Evolutionary conservation across 257 asterid genomes (phyloP), one percentile per base, ranked within the genome.

Genomic region (Salvia hispanica): DNA sequence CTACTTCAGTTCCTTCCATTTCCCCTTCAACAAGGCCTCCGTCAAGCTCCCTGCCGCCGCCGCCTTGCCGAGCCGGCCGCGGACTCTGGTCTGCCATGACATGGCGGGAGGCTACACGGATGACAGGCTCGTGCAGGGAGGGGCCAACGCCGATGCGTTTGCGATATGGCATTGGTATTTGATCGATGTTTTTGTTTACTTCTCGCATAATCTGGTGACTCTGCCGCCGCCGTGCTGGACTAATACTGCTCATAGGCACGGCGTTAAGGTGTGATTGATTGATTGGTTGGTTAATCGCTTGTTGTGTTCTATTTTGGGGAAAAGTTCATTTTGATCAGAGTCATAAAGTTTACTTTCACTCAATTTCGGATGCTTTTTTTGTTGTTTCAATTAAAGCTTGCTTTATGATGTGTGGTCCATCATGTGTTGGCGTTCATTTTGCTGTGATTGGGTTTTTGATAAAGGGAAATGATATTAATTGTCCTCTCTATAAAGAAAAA

Each of bases 211-310:
- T 58, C 74, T 93, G 84, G 97, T 93, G 74, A 90, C 97, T 4
- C 56, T 93, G 73, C 99, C 97, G 54, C 99, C 97, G 71, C 97
- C 99, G 39, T 80, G 95, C 77, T 93, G 97, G 97, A 84, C 77
- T 28, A 88, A 93, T 77, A 62, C 96, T 48, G 95, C 90, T 55
- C 97, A 93, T 54, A 88, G 69, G 51, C 97, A 93, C 74, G 97
- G 99, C 2, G 97, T 93, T 31, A 85, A 90, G 97, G 97, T 90
- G 76, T 9, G 28, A 7, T 40, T 43, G 14, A 33, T 21, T 44
- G 4, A 8, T 14, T 3, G 14, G 21, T 18, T 1, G 21, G 21
- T 18, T 18, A 18, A 18, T 18, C 21, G 1, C 7, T 37, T 69
- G 36, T 18, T 62, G 4, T 11, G 3, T 66, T 33, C 48, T 9